Evolutionary conservation across 345 rosid species (phyloP), one percentile per base, ranked within the genome.

Genomic region (Brassica napus): DNA sequence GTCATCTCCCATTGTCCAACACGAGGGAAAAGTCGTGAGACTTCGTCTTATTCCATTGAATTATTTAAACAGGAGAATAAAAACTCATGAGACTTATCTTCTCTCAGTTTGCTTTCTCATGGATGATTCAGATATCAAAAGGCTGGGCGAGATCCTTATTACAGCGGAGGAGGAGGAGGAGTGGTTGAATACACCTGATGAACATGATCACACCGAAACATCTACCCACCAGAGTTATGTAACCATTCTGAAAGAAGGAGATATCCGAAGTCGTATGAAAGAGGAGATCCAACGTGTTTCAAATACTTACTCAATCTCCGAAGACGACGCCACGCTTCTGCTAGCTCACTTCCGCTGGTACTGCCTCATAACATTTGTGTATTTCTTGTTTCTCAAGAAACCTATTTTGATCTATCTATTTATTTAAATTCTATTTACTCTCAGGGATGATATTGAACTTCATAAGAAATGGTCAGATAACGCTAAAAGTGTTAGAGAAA

Each of bases 271-370:
- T 6, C 69, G 18, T n/a, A 73, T 79, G 78, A 37, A 73, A 59
- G 4, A 2, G 32, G 63, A 44, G 12, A 67, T 79, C 24, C 73
- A 59, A 47, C 11, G 11, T 6, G 32, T 73, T 59, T 67, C 69
- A 67, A 57, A 79, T 9, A 2, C 4, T 4, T 44, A 10, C 42
- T 78, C 15, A 14, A 28, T 79, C 18, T 62, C 79, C 71, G 31
- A 16, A 79, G 35, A 26, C 11, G 79, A 79, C 34, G 75, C 79
- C 59, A 79, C 59, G 23, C 74, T 79, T 61, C 4, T 79, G 8
- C 78, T 79, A 11, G 21, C 73, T 32, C 16, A 61, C 2, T 61
- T 34, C 14, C 10, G 0, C 32, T 5, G 82, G 82, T 79, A 79
- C 6, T 24, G 18, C 18, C 11, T 15, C 30, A 11, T 57, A 52